Conservation (phyloP, 2,329 filamentous ascomycete species). For the Penicillium olsonii region DNA sequence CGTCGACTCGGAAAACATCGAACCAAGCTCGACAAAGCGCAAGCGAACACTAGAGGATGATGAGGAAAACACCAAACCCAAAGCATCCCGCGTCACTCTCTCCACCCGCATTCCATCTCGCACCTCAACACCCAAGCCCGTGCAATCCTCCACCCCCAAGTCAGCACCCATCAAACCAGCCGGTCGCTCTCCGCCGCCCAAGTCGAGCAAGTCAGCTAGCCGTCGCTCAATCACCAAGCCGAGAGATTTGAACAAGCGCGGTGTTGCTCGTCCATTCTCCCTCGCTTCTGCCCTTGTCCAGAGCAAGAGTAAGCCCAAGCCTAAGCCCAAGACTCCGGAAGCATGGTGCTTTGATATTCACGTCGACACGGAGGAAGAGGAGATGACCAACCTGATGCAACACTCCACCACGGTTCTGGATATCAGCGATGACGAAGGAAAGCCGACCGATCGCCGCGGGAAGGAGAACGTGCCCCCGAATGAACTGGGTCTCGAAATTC, state of each 20-base stretch:
- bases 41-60: constrained; percentile 40
- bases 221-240: constrained; percentile 66
- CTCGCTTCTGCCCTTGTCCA: constrained; percentile 71
- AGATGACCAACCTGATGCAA: constrained; percentile 89
- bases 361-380: constrained; percentile 85
- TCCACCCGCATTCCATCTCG: constrained; percentile 22
- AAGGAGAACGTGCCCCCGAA: constrained; percentile 92
- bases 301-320: constrained; percentile 54
- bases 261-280: constrained; percentile 68
- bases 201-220: constrained; percentile 68
- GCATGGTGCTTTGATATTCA: constrained; percentile 92
- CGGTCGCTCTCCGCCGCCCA: constrained; percentile 75
- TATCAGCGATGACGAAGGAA: constrained; percentile 80
- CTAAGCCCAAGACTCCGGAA: constrained; percentile 48
- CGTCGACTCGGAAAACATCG: constrained; percentile 56
- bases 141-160: constrained; percentile 36
- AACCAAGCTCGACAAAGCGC: constrained; percentile 55
- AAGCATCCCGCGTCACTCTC: constrained; percentile 46
- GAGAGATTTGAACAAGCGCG: constrained; percentile 62
- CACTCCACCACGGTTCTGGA: constrained; percentile 85
- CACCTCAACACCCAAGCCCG: constrained; percentile 28
- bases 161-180: constrained; percentile 67
- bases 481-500: constrained; percentile 61
- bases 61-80: constrained; percentile 50
- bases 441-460: constrained; percentile 62